Conservation (phyloP, 2,329 filamentous ascomycete genomes). For the Rhinocladiella similis region DNA sequence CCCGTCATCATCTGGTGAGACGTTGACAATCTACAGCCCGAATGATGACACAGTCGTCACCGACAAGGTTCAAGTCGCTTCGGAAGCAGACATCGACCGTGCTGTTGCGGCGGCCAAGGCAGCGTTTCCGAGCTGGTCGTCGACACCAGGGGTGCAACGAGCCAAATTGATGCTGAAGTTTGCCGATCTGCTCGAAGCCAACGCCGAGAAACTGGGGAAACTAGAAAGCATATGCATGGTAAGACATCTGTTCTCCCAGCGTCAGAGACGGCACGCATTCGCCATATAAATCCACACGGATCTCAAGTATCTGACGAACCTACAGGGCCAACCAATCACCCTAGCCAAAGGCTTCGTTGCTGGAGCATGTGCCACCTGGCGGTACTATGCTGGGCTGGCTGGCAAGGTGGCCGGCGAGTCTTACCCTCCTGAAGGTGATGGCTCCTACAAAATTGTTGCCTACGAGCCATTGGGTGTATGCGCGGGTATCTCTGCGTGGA, state of each 20-base stretch:
- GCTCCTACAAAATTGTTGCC: conserved; percentile 31
- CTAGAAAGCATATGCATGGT: conserved; percentile 75
- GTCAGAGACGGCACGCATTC: background rate
- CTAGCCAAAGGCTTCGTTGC: conserved; percentile 45
- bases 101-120: conserved; percentile 39
- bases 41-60: conserved; percentile 29
- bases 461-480: conserved; percentile 61
- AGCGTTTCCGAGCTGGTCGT: conserved; percentile 34
- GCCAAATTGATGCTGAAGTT: conserved; percentile 32
- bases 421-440: conserved; percentile 29
- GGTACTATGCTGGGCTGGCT: conserved; percentile 77
- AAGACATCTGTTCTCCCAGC: background rate
- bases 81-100: conserved; percentile 36
- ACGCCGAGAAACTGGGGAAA: conserved; percentile 62
- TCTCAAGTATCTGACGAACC: background rate
- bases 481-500: conserved; percentile 78
- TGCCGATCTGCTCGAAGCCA: conserved; percentile 62
- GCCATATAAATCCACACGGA: conserved; percentile 7
- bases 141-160: conserved; percentile 30
- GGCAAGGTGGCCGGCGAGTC: conserved; percentile 78
- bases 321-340: conserved; percentile 66
- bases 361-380: conserved; percentile 33
- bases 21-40: conserved; percentile 39
- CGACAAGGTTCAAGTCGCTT: conserved; percentile 29
- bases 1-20: conserved; percentile 38